Conservation (phyloP, 2,329 filamentous ascomycete species). For the Neonectria hederae region DNA sequence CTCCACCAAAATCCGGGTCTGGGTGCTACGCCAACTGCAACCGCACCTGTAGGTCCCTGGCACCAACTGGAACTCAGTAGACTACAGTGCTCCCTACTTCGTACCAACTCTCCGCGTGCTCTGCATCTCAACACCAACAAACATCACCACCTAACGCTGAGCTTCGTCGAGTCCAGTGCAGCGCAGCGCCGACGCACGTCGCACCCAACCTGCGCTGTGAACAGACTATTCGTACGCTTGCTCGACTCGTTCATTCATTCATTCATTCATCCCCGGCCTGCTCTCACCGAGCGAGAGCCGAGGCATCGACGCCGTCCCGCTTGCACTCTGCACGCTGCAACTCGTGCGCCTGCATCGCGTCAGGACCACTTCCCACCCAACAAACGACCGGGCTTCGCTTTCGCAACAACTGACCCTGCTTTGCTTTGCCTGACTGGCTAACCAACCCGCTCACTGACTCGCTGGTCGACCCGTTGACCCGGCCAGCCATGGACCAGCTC, state of each 20-base stretch:
- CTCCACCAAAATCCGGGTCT: neutral
- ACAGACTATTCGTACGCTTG: no score
- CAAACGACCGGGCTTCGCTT: neutral
- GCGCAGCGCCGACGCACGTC: neutral
- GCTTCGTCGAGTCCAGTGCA: neutral
- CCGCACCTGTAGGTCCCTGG: no score
- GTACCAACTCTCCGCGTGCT: neutral
- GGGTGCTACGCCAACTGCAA: neutral
- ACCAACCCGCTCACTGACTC: neutral
- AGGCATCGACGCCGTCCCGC: neutral
- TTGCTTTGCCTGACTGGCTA: neutral
- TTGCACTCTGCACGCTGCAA: neutral
- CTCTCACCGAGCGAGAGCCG: neutral
- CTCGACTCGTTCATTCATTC: no score
- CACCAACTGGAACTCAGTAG: no score
- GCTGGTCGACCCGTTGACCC: neutral
- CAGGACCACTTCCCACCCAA: neutral
- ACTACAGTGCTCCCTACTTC: no score
- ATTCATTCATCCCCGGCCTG: no score
- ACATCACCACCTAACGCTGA: neutral
- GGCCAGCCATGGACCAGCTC: conserved; percentile 43
- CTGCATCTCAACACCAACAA: neutral
- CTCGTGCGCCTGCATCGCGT: neutral
- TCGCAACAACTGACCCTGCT: neutral
- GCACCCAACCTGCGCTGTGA: neutral